Conservation (phyloP, 2,329 filamentous ascomycete genomes). For the Neocatenulostroma microsporum region DNA sequence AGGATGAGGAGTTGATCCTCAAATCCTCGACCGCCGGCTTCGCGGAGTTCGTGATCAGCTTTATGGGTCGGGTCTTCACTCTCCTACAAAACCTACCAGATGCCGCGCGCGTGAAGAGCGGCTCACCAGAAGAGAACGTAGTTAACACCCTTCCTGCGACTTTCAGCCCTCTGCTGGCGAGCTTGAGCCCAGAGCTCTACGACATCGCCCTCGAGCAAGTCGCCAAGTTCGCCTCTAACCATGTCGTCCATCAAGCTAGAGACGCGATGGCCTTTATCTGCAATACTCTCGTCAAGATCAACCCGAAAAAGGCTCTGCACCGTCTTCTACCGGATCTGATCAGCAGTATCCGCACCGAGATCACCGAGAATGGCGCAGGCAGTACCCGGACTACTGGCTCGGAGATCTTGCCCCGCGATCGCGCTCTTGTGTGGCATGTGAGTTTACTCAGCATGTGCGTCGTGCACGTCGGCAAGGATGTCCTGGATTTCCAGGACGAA, state of each 20-base stretch:
- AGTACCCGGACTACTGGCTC: slow-evolving; percentile 89
- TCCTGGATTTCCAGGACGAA: slow-evolving; percentile 80
- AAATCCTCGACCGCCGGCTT: slow-evolving; percentile 92
- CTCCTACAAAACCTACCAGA: slow-evolving; percentile 92
- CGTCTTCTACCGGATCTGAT: slow-evolving; percentile 85
- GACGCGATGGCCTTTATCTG: slow-evolving; percentile 99
- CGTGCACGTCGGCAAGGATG: slow-evolving; percentile 85
- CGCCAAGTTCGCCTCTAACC: slow-evolving; percentile 79
- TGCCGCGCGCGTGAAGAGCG: slow-evolving; percentile 74
- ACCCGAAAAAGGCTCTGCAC: slow-evolving; percentile 86
- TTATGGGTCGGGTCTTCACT: slow-evolving; percentile 91
- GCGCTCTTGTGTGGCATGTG: slow-evolving; percentile 91
- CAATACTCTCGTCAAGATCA: slow-evolving; percentile 91
- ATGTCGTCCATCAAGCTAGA: slow-evolving; percentile 92
- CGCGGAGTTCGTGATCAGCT: slow-evolving; percentile 81
- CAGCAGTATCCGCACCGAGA: slow-evolving; percentile 87
- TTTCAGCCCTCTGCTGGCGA: slow-evolving; percentile 80
- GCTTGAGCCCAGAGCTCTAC: slow-evolving; percentile 85
- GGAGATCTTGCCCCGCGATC: slow-evolving; percentile 85
- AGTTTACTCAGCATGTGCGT: slow-evolving; percentile 98
- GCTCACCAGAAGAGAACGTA: slow-evolving; percentile 92
- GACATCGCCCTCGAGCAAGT: slow-evolving; percentile 89
- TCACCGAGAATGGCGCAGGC: slow-evolving; percentile 91
- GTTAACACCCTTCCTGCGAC: slow-evolving; percentile 92
- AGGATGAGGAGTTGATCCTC: slow-evolving; percentile 78